These are phyloP conservation scores for Amanita exitialis DNA, from an alignment of 768 basidiomycete genomes.

Conservation along the genomic window DNA sequence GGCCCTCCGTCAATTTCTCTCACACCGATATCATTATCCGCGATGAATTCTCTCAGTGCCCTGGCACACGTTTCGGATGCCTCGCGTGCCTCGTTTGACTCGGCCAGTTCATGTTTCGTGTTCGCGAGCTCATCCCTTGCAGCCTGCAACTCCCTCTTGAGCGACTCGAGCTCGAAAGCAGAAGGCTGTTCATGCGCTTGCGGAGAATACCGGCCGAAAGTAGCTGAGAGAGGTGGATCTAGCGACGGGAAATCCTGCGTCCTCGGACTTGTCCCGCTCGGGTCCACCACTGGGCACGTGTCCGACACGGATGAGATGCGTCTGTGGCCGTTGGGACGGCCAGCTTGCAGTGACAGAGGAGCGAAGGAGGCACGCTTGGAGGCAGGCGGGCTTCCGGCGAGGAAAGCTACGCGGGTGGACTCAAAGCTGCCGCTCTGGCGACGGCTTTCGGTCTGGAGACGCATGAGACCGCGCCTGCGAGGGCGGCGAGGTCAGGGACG, in stretches of 20 bases:
- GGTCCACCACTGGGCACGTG: constrained; percentile 27
- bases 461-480: constrained; percentile 76
- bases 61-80: constrained; percentile 82
- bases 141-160: constrained; percentile 49
- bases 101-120: constrained; percentile 56
- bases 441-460: constrained; percentile 69
- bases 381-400: constrained; percentile 35
- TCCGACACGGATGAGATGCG: constrained; percentile 73
- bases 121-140: constrained; percentile 54
- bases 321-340: constrained; percentile 44
- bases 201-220: constrained; percentile 43
- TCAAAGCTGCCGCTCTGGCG: constrained; percentile 37
- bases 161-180: constrained; percentile 38
- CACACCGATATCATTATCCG: constrained; percentile 56
- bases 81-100: constrained; percentile 75
- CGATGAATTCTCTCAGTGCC: constrained; percentile 76
- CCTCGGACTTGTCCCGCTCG: constrained; percentile 25
- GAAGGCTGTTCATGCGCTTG: constrained; percentile 9
- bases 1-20: constrained; percentile 8
- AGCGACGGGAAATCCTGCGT: constrained; percentile 18
- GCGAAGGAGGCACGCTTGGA: constrained; percentile 69
- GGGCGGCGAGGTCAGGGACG: background rate
- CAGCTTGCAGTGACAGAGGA: constrained; percentile 42
- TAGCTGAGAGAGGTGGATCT: constrained; percentile 20
- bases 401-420: constrained; percentile 37